Base-by-base conservation (phyloP, 768 basidiomycete genomes). In the Suillus clintonianus region DNA sequence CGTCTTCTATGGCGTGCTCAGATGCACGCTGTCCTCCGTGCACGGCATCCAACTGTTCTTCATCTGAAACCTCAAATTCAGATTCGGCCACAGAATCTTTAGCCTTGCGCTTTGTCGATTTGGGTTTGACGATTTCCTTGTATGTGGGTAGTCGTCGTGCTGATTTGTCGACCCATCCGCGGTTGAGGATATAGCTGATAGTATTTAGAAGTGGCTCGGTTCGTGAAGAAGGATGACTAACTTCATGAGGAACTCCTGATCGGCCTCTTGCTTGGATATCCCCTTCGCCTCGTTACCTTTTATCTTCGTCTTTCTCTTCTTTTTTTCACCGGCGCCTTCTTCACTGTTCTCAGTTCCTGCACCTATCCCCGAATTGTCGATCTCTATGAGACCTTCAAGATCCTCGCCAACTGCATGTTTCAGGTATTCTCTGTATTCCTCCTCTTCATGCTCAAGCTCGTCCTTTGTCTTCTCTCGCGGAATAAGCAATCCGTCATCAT, bases 161-260 rank as follows among this genome's bases (percentile, higher is more conserved):
- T 2, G 89, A 81, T 56, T 84, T 86, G 76, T 99, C 97, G 55
- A 99, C 88, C 97, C 97, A 99, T 1, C 97, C 97, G 34, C 97
- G 93, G 74, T 97, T 96, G 24, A 98, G 81, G 67, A 99, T 97
- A 75, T 97, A 99, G 76, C 96, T 98, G 70, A 1, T 43, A 59
- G 60, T 39, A 3, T 57, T 66, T 56, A 67, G 27, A 9, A n/a
- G 17, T 19, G 47, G 5, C 17, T 43, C 6, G 27, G 10, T 32
- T 24, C 51, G 59, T 13, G 51, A 60, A 36, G 39, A 34, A 30
- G 62, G 24, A 45, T 22, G 19, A 80, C 92, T 60, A 69, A 97
- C 96, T 94, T 91, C 80, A 95, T 10, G 60, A 98, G 79, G 71
- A 98, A 97, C 62, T 96, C 91, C 60, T 93, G 91, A 41, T 50